A percentile compares a stretch with the other conserved stretches of the same genome.
phyloP scores from a whole-genome alignment of 768 basidiomycete genomes.

The Lactarius deliciosus region DNA sequence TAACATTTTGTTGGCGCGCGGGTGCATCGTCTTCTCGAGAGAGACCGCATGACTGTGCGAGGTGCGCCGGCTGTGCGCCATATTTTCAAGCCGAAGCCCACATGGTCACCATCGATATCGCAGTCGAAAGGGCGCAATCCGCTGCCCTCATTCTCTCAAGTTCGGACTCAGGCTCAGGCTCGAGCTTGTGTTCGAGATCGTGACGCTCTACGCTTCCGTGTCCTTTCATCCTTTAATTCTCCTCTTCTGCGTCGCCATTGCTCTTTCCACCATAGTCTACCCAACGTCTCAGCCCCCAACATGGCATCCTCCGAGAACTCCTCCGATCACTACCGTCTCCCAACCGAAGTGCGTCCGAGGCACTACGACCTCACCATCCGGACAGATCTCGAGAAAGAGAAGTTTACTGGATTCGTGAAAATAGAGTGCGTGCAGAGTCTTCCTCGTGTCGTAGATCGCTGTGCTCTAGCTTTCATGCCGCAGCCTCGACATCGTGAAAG shows the following conservation, averaged over 20 bases:
- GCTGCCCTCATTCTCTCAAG: conserved; percentile 8
- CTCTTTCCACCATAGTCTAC: conserved; percentile 14
- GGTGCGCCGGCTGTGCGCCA: conserved; percentile 4
- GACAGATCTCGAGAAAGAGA: conserved; percentile 77
- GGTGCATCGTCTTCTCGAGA: background rate
- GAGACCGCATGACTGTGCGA: conserved; percentile 15
- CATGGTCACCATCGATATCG: conserved; percentile 20
- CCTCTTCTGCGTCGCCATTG: conserved; percentile 13
- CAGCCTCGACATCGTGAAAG: conserved; percentile 62
- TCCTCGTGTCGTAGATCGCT: background rate
- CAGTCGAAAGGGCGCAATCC: conserved; percentile 4
- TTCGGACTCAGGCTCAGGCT: background rate
- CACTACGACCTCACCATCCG: conserved; percentile 80
- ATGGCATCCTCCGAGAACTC: conserved; percentile 18
- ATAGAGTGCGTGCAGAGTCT: conserved; percentile 50
- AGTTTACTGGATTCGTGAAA: conserved; percentile 75
- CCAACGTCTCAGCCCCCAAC: background rate
- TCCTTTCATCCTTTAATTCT: background rate
- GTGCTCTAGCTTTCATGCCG: conserved; percentile 4
- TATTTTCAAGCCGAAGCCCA: conserved; percentile 12
- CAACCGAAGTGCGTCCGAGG: conserved; percentile 60
- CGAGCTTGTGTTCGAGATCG: too few species aligned
- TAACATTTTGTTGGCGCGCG: background rate
- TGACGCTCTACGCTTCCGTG: background rate
- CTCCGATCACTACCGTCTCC: conserved; percentile 51